Base-by-base conservation (phyloP, 129 eudicot genomes). In the Ambrosia artemisiifolia region DNA sequence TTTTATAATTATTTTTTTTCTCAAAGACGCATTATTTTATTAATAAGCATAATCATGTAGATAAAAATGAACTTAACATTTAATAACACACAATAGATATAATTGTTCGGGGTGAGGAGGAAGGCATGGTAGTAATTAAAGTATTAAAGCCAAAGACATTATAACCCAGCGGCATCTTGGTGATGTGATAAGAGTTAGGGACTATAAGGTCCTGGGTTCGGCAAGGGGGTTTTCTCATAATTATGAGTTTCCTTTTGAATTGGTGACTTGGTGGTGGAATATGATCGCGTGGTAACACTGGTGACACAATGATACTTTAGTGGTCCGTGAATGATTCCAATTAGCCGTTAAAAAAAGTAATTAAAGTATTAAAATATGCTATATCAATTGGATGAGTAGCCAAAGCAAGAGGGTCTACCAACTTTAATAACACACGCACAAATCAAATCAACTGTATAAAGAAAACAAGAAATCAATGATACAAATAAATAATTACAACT, bases 381-480 rank as follows among this genome's bases (percentile, higher is more conserved):
- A 17, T 59, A 57, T 68, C 68, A 57, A 67, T 57, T 33, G 17
- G 40, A 49, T 11, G 63, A 33, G 69, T 34, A 47, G 49, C 49
- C 47, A 73, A 46, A 44, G 34, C 20, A 49, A 63, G 51, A 35
- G 34, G 79, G 65, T 65, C 72, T 53, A 77, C 64, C 40, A 33
- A 77, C 76, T 69, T 69, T 48, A n/a, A n/a, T 60, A 60, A 69
- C 51, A 69, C 54, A 69, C 69, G 67, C 67, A 47, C 33, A 77
- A 61, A 75, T 77, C 81, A 69, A 69, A 77, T 69, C 70, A 61
- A 62, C 36, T 24, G 17, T 19, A 16, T 8, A 55, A 19, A 19
- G 33, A 55, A 55, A 55, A 11, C 8, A 55, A 55, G 11, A 0
- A 55, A 18, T 7, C 32, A 10, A 19, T 19, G 43, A 24, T 11